Evolutionary conservation across 176 grass and related monocot species (phyloP), one percentile per base, ranked within the genome.

Genomic region (Poa pratensis): DNA sequence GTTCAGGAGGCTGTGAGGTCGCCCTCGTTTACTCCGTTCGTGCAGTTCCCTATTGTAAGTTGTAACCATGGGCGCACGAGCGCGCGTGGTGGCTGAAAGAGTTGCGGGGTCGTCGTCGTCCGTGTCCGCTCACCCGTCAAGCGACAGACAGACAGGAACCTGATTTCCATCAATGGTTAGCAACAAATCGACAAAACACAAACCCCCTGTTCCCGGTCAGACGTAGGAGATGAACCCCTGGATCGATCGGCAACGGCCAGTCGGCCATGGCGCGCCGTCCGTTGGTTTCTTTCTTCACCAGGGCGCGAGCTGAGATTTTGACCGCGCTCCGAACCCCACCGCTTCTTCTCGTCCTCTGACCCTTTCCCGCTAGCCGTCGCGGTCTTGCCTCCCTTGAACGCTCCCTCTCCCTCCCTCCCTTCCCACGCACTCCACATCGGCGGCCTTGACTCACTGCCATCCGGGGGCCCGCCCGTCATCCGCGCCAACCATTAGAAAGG

Each of bases 321-420:
- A 92, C 90, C 52, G 32, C 32, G 72, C 76, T 40, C 76, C 87
- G 52, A 75, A 86, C 60, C 69, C 72, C 17, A 61, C 72, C 13
- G n/a, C 37, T 6, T 26, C 46, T 0, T 74, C 15, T 19, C 18
- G 5, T 9, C 55, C 20, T 16, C 10, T 6, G 3, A 13, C 9
- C 45, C 45, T 75, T 63, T 63, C 62, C 62, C 62, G 62, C 62
- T 65, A 27, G 71, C 69, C 69, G 40, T 72, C 69, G n/a, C 48
- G 8, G 48, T 30, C 80, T 67, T 58, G 80, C 89, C 76, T 90
- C 76, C 89, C 89, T 87, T 87, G 35, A 79, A 90, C 84, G 88
- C 80, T 22, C 61, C 45, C 63, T 17, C 7, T 82, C 78, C 84
- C 84, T 72, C 70, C 24, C 5, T 83, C 80, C 80, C 85, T 80